Evolutionary conservation across 805 yeast species (phyloP).

Genomic region (Sugiyamaella marilandica): DNA sequence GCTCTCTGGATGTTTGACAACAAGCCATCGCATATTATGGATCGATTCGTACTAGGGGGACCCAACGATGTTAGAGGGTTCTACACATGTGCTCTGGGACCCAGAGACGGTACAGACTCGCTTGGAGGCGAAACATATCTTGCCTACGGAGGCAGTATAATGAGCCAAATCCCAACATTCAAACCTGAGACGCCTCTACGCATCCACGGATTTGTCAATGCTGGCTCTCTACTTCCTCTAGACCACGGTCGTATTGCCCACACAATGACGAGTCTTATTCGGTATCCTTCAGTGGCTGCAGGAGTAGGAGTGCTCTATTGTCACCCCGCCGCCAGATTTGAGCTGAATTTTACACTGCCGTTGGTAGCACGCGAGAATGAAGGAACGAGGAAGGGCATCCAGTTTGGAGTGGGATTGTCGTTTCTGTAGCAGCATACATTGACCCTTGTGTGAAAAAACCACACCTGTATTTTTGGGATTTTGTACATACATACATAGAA

Average conservation of each 20-base stretch:
- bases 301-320: conserved; percentile 59
- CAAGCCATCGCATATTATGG: conserved; percentile 56
- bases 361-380: conserved; percentile 48
- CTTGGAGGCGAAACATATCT: conserved; percentile 64
- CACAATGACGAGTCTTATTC: conserved; percentile 25
- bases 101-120: conserved; percentile 48
- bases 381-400: conserved; percentile 56
- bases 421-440: conserved; percentile 39
- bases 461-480: not conserved
- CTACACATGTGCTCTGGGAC: conserved; percentile 61
- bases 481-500: not conserved
- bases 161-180: conserved; percentile 54
- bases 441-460: not conserved
- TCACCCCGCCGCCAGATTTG: conserved; percentile 64
- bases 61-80: conserved; percentile 68
- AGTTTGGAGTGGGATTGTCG: conserved; percentile 59
- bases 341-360: conserved; percentile 61
- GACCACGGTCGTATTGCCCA: conserved; percentile 16
- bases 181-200: conserved; percentile 47
- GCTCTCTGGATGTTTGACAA: conserved; percentile 41
- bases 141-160: conserved; percentile 55
- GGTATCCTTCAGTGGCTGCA: conserved; percentile 46
- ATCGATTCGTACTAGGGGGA: conserved; percentile 82
- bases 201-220: conserved; percentile 58
- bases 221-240: conserved; percentile 50